These are phyloP conservation scores for Gracilaria domingensis DNA, from an alignment of 23 red algal species.

Conservation along the genomic window DNA sequence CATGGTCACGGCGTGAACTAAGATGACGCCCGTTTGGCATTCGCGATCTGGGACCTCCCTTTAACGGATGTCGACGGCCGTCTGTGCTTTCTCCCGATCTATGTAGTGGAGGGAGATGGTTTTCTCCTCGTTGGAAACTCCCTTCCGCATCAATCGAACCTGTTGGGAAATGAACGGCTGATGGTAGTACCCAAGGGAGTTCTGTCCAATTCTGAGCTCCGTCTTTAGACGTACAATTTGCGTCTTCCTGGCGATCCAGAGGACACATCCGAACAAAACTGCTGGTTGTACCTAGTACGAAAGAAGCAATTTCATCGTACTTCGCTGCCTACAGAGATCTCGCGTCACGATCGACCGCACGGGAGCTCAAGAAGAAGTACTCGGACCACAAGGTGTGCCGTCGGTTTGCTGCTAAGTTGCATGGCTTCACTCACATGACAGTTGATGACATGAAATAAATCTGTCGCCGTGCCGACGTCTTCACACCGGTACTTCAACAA, in stretches of 20 bases:
- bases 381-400: neutral
- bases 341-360: neutral
- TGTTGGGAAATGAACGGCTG: neutral
- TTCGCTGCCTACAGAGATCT: neutral
- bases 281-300: slow-evolving; percentile 24
- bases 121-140: slow-evolving; percentile 30
- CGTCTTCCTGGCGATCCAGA: neutral
- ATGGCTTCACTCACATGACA: slow-evolving; percentile 37
- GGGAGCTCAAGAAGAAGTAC: slow-evolving; percentile 2
- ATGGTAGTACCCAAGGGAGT: slow-evolving; percentile 6
- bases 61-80: neutral
- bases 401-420: slow-evolving; percentile 26
- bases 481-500: slow-evolving; percentile 16
- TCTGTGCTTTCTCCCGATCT: slow-evolving; percentile 9
- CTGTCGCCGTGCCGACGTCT: slow-evolving; percentile 6
- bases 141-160: slow-evolving; percentile 17
- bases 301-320: neutral
- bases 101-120: slow-evolving; percentile 25
- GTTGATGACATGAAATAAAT: slow-evolving; percentile 31
- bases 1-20: slow-evolving; percentile 29
- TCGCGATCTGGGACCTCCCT: slow-evolving; percentile 32
- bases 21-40: slow-evolving; percentile 1
- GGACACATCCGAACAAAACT: slow-evolving; percentile 9
- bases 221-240: slow-evolving; percentile 6
- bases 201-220: neutral